Evolutionary conservation across 2,329 filamentous ascomycete species (phyloP).

Genomic region (Coccinonectria pachysandricola): DNA sequence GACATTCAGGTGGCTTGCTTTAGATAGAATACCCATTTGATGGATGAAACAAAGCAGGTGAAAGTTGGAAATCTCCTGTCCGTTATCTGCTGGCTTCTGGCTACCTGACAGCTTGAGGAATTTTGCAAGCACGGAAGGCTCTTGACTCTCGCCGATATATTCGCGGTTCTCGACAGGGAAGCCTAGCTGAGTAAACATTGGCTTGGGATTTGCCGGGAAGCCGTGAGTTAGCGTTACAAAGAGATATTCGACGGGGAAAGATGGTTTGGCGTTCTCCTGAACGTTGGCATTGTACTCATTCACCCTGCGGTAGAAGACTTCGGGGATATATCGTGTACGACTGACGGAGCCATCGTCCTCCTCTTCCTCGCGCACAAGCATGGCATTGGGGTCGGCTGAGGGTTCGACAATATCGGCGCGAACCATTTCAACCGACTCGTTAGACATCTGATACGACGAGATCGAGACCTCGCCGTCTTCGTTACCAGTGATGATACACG

Average conservation of each 20-base stretch:
- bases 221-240: constrained; percentile 94
- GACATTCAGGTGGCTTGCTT: constrained; percentile 45
- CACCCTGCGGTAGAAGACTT: constrained; percentile 90
- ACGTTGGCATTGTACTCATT: constrained; percentile 97
- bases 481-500: constrained; percentile 90
- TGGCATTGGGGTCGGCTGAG: constrained; percentile 81
- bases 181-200: constrained; percentile 60
- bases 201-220: constrained; percentile 73
- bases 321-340: constrained; percentile 81
- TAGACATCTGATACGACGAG: constrained; percentile 88
- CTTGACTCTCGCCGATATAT: constrained; percentile 75
- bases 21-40: constrained; percentile 68
- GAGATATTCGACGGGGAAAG: constrained; percentile 93
- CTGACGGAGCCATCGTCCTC: constrained; percentile 63
- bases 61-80: constrained; percentile 76
- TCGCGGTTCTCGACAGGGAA: constrained; percentile 93
- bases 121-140: constrained; percentile 57
- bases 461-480: constrained; percentile 81
- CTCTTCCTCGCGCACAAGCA: constrained; percentile 89
- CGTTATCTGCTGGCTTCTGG: constrained; percentile 50
- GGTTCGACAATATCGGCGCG: constrained; percentile 89
- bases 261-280: constrained; percentile 92
- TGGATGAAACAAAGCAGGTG: constrained; percentile 86
- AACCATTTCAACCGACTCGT: constrained; percentile 95
- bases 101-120: constrained; percentile 53